Evolutionary conservation across 495 filamentous ascomycete genomes (phyloP).

Genomic region (Penicilliopsis zonata): DNA sequence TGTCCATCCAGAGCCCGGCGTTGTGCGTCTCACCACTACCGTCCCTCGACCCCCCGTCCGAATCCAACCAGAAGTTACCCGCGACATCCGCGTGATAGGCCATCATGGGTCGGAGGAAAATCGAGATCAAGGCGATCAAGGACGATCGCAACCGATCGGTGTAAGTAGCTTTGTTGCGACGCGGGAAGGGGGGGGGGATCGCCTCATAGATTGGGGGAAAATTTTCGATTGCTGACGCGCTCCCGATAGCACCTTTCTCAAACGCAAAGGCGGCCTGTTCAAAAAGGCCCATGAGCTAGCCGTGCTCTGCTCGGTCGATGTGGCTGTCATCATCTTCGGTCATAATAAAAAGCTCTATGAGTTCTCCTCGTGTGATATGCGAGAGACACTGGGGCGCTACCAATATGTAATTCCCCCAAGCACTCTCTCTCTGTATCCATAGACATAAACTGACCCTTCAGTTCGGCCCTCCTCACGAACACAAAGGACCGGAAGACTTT

Average conservation of each 20-base stretch:
- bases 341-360: constrained; percentile 98
- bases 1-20: background rate
- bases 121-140: constrained; percentile 99
- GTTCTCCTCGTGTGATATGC: constrained; percentile 90
- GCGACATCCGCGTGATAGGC: constrained; percentile 1
- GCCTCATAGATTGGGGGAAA: no score
- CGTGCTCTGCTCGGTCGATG: constrained; percentile 94
- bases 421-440: constrained; percentile 15
- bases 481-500: constrained; percentile 92
- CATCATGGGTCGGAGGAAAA: constrained; percentile 63
- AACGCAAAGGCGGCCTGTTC: constrained; percentile 96
- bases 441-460: constrained; percentile 17
- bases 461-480: constrained; percentile 88
- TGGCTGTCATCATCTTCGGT: constrained; percentile 96
- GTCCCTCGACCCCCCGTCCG: background rate
- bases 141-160: constrained; percentile 98
- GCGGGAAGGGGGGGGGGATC: no score
- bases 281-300: constrained; percentile 99
- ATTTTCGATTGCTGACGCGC: no score
- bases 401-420: constrained; percentile 59
- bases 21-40: no score
- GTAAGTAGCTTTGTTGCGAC: no score
- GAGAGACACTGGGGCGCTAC: constrained; percentile 74
- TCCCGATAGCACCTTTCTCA: constrained; percentile 73
- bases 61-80: background rate